Base-by-base conservation (phyloP, 2,329 filamentous ascomycete species). In the Diaporthe sp. region DNA sequence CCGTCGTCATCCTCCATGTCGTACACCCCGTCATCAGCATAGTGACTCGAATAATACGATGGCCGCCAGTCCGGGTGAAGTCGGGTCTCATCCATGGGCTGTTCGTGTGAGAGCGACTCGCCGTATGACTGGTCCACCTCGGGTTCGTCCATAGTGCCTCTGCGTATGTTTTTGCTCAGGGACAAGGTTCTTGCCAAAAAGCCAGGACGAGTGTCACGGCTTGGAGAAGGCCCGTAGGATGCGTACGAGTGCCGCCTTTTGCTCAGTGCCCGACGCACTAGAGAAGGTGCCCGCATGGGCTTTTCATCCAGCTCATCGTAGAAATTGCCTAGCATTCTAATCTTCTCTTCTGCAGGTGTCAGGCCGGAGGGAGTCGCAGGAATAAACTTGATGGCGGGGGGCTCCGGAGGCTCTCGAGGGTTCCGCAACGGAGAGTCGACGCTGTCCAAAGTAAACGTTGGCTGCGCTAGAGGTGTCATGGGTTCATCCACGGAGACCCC, bases 61-160 rank as follows among this genome's bases (percentile, higher is more conserved):
- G 91, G 91, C 9, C 88, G 86, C 91, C 91, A 93, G 79, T 89
- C 89, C 1, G 91, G 90, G 80, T 93, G 91, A 19, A 92, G 82
- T 77, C 87, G 90, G 62, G 86, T 85, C 53, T 87, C 87, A 61
- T 93, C 90, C 2, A 85, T 81, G 2, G 88, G 89, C 31, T 82
- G 81, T 39, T 88, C 86, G 9, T 88, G 85, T 4, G 84, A 82
- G 4, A 85, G 84, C 5, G 80, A 78, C 17, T 80, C 78, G 62
- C 81, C 81, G n/a, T 78, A 78, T 15, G 65, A 34, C n/a, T 79
- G 81, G 19, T 80, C 81, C 19, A 76, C 77, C 12, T 76, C 75
- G 2, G 76, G 77, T 25, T 81, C 78, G 28, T 83, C 82, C 1
- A 77, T 70, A 5, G 79, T 80, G 8, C 81, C 80, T 67, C 79